Base-by-base conservation (phyloP, 2,329 filamentous ascomycete genomes). In the Salinomyces thailandicus region DNA sequence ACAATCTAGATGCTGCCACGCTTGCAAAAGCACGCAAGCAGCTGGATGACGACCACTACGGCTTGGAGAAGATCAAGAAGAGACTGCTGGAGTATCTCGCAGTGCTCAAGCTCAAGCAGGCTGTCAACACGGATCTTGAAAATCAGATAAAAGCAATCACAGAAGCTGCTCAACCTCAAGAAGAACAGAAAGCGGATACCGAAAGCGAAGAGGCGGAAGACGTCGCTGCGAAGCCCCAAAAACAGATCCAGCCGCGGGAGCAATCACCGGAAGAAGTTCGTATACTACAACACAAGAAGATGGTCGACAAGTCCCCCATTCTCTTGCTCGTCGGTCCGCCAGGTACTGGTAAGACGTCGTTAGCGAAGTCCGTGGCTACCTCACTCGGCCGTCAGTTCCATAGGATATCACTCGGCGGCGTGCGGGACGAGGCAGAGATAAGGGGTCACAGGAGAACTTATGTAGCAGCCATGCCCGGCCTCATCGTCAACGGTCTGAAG, bases 401-500 rank as follows among this genome's bases (percentile, higher is more conserved):
- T 61, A 79, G 91, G 31, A 95, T 98, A 51, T 96, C 91, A 3
- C 77, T 98, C 3, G 91, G 91, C 42, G 91, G 91, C 49, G 89
- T 98, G 3, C 73, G 91, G 37, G 91, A 98, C 53, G 91, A 98
- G 60, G 91, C 91, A 12, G 91, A 98, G 63, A 96, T 98, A 42
- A 77, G 91, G 41, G 91, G 91, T 7, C 91, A 98, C 61, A 75
- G 91, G 38, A 74, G 91, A 49, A 98, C 91, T 0, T 98, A 98
- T 55, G 91, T 98, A 40, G 91, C 91, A 15, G 91, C 91, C n/a
- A 95, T 98, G 89, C 91, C 91, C 7, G 91, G 91, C 36, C 69
- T 96, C 37, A 82, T 98, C 41, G 87, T 96, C 18, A 87, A 86
- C 57, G 91, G 89, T 0, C 60, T 98, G 37, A 87, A 91, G 64